phyloP scores from a whole-genome alignment of 305 asterid species.

The Rubia tinctorum region DNA sequence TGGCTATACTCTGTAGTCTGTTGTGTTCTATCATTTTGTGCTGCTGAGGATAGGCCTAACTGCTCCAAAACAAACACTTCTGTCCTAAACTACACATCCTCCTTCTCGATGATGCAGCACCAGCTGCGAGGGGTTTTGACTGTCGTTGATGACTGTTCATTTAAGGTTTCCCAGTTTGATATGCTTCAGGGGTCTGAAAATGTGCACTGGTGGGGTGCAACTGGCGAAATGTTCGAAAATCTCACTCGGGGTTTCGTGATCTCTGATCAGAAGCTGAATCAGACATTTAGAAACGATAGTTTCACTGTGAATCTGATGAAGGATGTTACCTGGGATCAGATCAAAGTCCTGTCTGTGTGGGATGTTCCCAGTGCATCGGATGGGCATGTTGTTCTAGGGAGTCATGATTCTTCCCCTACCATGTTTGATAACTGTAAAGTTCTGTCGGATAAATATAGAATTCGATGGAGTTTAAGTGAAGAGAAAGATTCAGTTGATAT shows the following conservation, averaged over 20 bases:
- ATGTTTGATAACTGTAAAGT: conserved; percentile 74
- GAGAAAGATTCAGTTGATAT: conserved; percentile 50
- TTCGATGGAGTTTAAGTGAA: conserved; percentile 70
- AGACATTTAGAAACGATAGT: conserved; percentile 60
- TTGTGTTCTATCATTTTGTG: conserved; percentile 29
- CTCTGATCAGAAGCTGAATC: conserved; percentile 61
- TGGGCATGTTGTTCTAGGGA: conserved; percentile 66
- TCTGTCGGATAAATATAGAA: conserved; percentile 58
- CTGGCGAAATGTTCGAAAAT: conserved; percentile 61
- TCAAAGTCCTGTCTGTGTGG: conserved; percentile 75
- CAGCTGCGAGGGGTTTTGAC: conserved; percentile 81
- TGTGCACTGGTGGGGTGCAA: conserved; percentile 98
- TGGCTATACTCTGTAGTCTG: conserved; percentile 16
- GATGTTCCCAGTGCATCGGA: conserved; percentile 86
- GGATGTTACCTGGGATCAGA: conserved; percentile 77
- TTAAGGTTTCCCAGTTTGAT: conserved; percentile 73
- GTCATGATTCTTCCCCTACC: conserved; percentile 42
- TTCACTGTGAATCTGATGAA: conserved; percentile 53
- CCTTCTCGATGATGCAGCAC: conserved; percentile 84
- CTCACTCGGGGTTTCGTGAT: conserved; percentile 68
- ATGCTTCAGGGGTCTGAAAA: conserved; percentile 81
- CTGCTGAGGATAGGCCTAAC: conserved; percentile 31
- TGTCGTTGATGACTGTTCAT: conserved; percentile 71
- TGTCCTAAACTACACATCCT: conserved; percentile 66
- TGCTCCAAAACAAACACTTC: conserved; percentile 57